A percentile compares a stretch with the other conserved stretches of the same genome.
Evolutionary conservation across 352 stramenopile species (phyloP).

Genomic region (Phytophthora capsici): DNA sequence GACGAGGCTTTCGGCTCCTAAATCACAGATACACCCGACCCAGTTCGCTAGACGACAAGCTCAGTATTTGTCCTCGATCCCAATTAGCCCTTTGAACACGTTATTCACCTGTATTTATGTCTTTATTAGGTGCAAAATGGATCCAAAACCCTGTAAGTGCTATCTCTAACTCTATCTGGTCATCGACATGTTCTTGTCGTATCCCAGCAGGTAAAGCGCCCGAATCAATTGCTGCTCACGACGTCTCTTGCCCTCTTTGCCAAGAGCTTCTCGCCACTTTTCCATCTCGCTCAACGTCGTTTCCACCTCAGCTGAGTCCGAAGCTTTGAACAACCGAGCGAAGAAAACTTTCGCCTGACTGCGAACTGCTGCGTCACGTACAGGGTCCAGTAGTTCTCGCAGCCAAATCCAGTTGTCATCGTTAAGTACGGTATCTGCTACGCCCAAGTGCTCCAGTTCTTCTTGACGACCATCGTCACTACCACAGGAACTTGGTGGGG

Average conservation of each 20-base stretch:
- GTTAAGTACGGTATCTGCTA: conserved; percentile 36
- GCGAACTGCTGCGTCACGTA: conserved; percentile 11
- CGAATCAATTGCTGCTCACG: conserved; percentile 30
- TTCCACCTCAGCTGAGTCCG: conserved; percentile 15
- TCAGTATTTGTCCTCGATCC: conserved; percentile 19
- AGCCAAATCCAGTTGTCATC: conserved; percentile 45
- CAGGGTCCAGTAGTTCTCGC: conserved; percentile 25
- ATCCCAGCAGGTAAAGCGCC: conserved; percentile 43
- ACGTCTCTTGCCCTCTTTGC: neutral
- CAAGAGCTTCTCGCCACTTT: conserved; percentile 26
- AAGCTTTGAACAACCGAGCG: conserved; percentile 31
- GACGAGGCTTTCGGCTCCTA: conserved; percentile 85
- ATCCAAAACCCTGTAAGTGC: conserved; percentile 23
- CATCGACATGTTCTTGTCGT: conserved; percentile 47
- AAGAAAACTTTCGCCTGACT: conserved; percentile 40
- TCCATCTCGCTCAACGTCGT: conserved; percentile 39
- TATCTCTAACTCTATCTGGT: conserved; percentile 24
- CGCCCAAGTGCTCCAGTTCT: conserved; percentile 19
- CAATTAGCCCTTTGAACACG: conserved; percentile 13
- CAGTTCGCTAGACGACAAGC: no score
- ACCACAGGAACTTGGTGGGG: conserved; percentile 19
- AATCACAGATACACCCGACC: neutral
- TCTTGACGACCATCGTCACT: conserved; percentile 25
- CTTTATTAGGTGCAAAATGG: conserved; percentile 24
- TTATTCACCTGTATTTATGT: conserved; percentile 14